Conservation (phyloP, 1,284 basidiomycete genomes). For the Vanrija sp. region DNA sequence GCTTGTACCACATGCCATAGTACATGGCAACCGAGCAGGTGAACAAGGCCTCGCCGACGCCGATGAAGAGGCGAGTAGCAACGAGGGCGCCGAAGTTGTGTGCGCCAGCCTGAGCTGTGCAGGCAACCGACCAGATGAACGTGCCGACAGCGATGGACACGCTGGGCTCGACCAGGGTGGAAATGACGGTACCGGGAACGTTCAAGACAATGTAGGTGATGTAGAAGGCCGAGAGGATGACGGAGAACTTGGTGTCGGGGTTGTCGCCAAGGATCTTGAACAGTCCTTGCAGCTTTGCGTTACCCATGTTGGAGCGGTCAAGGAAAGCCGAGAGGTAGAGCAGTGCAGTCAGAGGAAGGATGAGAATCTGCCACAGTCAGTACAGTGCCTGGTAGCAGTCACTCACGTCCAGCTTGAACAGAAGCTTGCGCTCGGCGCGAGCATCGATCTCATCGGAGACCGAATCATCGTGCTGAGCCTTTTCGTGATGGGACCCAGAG, state of each 20-base stretch:
- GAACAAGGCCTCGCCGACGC: conserved; percentile 36
- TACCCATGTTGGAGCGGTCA: conserved; percentile 18
- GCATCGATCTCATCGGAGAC: too few species aligned
- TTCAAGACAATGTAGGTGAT: conserved; percentile 27
- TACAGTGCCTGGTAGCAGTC: not conserved
- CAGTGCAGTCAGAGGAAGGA: conserved; percentile 8
- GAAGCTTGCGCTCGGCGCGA: not conserved
- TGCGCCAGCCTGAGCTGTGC: conserved; percentile 28
- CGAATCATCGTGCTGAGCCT: too few species aligned
- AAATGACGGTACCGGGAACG: conserved; percentile 38
- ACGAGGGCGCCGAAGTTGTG: conserved; percentile 24
- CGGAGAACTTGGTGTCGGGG: conserved; percentile 29
- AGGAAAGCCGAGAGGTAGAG: conserved; percentile 10
- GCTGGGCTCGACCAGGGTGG: conserved; percentile 14
- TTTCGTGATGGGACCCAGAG: too few species aligned
- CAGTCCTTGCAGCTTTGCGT: conserved; percentile 33
- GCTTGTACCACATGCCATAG: conserved; percentile 34
- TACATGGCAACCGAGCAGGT: conserved; percentile 28
- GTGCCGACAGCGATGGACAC: conserved; percentile 22
- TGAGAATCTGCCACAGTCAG: not conserved
- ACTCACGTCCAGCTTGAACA: not conserved
- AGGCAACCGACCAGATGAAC: conserved; percentile 35
- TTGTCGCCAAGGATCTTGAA: conserved; percentile 24
- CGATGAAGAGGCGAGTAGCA: conserved; percentile 36
- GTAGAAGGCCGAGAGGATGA: conserved; percentile 34